Evolutionary conservation across 2,329 filamentous ascomycete species (phyloP).

Genomic region (Fusarium lyarnte): DNA sequence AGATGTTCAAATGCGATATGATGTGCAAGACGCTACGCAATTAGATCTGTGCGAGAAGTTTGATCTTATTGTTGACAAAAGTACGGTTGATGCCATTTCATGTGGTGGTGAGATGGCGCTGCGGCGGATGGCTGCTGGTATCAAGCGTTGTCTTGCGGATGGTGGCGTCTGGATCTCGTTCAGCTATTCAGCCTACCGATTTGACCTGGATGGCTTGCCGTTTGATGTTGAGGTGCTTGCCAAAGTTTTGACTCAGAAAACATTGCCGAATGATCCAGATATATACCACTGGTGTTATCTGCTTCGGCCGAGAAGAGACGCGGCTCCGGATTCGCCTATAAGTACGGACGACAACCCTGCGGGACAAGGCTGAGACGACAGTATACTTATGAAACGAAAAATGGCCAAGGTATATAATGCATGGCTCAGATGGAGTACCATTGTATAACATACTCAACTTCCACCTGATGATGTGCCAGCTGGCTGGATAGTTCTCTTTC

Average conservation of each 20-base stretch:
- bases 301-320: slow-evolving; percentile 46
- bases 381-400: neutral
- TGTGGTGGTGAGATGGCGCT: slow-evolving; percentile 55
- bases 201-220: slow-evolving; percentile 50
- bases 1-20: slow-evolving; percentile 55
- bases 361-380: slow-evolving; percentile 7
- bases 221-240: slow-evolving; percentile 55
- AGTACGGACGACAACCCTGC: slow-evolving; percentile 5
- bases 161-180: slow-evolving; percentile 58
- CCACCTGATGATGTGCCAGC: neutral
- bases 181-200: slow-evolving; percentile 57
- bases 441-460: neutral
- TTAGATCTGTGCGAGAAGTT: slow-evolving; percentile 46
- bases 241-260: slow-evolving; percentile 55
- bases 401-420: neutral
- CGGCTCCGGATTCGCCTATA: slow-evolving; percentile 1
- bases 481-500: neutral
- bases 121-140: slow-evolving; percentile 50
- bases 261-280: slow-evolving; percentile 55
- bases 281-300: slow-evolving; percentile 58
- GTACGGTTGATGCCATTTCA: slow-evolving; percentile 59
- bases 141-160: slow-evolving; percentile 49
- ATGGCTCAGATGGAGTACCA: neutral
- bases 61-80: slow-evolving; percentile 60
- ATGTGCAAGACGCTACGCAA: slow-evolving; percentile 57